Conservation (phyloP, 192 early-diverging fungal species). For the Backusella macrospora region DNA sequence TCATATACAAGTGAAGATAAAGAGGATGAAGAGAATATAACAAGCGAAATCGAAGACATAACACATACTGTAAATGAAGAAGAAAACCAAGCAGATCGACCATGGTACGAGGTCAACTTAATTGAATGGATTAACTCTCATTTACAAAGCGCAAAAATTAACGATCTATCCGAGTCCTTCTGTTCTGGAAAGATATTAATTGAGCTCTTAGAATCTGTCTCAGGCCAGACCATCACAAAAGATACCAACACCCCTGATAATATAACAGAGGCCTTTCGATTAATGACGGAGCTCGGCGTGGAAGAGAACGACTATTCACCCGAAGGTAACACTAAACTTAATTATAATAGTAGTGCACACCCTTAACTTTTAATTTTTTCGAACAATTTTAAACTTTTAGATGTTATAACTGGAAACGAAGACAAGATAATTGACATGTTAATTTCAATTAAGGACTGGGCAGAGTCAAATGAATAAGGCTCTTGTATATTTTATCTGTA, state of each 20-base stretch:
- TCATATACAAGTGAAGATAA: not conserved
- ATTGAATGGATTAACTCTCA: constrained; percentile 4
- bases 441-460: not conserved
- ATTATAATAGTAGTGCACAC: no score
- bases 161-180: constrained; percentile 4
- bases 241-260: not conserved
- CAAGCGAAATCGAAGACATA: not conserved
- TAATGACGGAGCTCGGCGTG: not conserved
- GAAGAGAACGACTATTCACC: not conserved
- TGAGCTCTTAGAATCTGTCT: not conserved
- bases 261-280: constrained; percentile 4
- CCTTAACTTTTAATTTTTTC: no score
- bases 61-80: not conserved
- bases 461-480: not conserved
- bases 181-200: not conserved
- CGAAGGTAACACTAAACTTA: not conserved
- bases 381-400: not conserved
- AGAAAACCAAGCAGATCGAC: not conserved
- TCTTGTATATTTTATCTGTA: constrained; percentile 20
- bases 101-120: not conserved
- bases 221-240: constrained; percentile 5
- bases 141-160: not conserved
- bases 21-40: not conserved
- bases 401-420: not conserved
- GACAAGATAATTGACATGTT: constrained; percentile 18